Percentiles rank a stretch among this genome's conserved stretches.
Evolutionary conservation across 805 yeast genomes (phyloP).

Genomic region (Candida berthetii): DNA sequence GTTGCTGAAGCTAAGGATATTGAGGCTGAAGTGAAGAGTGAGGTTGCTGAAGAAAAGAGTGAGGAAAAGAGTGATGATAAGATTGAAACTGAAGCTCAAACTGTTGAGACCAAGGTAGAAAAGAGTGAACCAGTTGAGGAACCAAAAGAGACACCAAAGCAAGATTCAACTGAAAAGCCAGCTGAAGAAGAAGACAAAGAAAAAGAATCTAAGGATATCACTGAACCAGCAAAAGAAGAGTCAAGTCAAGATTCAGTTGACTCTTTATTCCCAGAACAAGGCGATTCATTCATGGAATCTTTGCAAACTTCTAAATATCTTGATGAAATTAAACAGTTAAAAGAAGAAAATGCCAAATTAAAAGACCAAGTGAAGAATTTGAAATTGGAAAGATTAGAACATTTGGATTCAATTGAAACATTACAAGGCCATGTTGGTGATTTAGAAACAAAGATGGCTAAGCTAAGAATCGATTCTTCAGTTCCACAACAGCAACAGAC

Average conservation of each 20-base stretch:
- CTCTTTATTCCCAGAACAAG: constrained; percentile 10
- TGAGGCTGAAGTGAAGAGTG: constrained; percentile 4
- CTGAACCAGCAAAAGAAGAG: constrained; percentile 10
- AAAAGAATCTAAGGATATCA: not conserved
- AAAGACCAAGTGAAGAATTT: constrained; percentile 31
- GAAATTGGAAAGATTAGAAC: constrained; percentile 28
- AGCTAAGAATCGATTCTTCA: constrained; percentile 17
- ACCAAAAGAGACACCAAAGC: not conserved
- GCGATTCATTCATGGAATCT: constrained; percentile 21
- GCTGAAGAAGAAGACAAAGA: not conserved
- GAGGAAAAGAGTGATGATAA: constrained; percentile 1
- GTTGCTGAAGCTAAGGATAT: constrained; percentile 1
- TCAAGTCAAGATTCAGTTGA: constrained; percentile 3
- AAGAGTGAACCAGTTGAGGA: not conserved
- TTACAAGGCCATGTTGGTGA: constrained; percentile 20
- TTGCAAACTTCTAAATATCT: constrained; percentile 11
- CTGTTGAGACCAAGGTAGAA: constrained; percentile 3
- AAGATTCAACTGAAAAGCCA: not conserved
- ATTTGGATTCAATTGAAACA: constrained; percentile 26
- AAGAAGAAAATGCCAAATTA: constrained; percentile 23
- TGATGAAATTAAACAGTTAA: constrained; percentile 20
- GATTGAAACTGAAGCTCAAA: constrained; percentile 2
- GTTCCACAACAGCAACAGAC: constrained; percentile 6
- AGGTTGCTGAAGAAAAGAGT: constrained; percentile 5
- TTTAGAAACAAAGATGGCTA: constrained; percentile 15